Percentiles rank a stretch among this genome's conserved stretches.
Evolutionary conservation across 2,329 filamentous ascomycete genomes (phyloP).

Genomic region (Paraphaeosphaeria minitans): DNA sequence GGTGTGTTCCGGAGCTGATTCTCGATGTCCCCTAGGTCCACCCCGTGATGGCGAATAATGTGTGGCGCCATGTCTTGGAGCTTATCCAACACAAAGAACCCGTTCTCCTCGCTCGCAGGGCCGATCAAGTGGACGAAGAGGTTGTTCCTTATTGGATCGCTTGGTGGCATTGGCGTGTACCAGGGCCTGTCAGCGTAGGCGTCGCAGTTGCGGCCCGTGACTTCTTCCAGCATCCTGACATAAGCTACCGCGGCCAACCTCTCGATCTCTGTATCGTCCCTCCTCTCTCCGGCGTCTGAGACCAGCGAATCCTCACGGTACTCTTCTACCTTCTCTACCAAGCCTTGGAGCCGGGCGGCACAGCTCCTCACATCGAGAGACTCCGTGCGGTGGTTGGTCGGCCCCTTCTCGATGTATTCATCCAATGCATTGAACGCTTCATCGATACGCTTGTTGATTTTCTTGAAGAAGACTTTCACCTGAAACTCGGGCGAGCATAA

Average conservation of each 20-base stretch:
- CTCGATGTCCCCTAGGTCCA: slow-evolving; percentile 32
- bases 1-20: slow-evolving; percentile 28
- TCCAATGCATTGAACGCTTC: slow-evolving; percentile 37
- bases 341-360: slow-evolving; percentile 33
- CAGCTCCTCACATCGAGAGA: slow-evolving; percentile 36
- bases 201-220: slow-evolving; percentile 39
- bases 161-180: slow-evolving; percentile 35
- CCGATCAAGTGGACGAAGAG: slow-evolving; percentile 41
- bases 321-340: slow-evolving; percentile 36
- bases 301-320: slow-evolving; percentile 31
- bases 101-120: slow-evolving; percentile 16
- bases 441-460: slow-evolving; percentile 37
- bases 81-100: slow-evolving; percentile 36
- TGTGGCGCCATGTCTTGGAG: slow-evolving; percentile 32
- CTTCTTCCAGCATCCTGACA: slow-evolving; percentile 40
- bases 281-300: slow-evolving; percentile 20
- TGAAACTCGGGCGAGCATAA: slow-evolving; percentile 41
- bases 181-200: slow-evolving; percentile 39
- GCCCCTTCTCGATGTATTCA: slow-evolving; percentile 36
- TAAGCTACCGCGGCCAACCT: slow-evolving; percentile 36
- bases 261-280: slow-evolving; percentile 15
- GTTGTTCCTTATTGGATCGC: slow-evolving; percentile 36
- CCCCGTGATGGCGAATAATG: slow-evolving; percentile 38
- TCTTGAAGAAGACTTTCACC: slow-evolving; percentile 42
- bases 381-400: slow-evolving; percentile 29